Evolutionary conservation across 2,329 filamentous ascomycete genomes (phyloP), one percentile per base, ranked within the genome.

Genomic region (Epicoccum nigrum): DNA sequence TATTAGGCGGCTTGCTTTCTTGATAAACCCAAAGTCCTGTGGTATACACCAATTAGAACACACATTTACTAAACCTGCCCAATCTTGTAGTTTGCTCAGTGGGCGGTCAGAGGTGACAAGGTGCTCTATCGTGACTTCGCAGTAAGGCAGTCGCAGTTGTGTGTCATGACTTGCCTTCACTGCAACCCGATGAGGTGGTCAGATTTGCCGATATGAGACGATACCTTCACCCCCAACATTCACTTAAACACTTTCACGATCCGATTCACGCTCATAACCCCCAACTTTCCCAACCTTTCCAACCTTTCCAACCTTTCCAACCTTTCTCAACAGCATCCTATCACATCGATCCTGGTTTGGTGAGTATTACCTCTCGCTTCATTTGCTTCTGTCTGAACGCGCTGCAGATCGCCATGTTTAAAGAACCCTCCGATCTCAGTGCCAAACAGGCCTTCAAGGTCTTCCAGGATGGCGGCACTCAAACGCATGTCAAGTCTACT

Each of bases 211-310:
- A 25, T 12, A 25, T 32, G 23, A 9, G 31, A 41, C 21, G 42
- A 41, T 27, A 19, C 42, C 19, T 52, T 46, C 49, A 52, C 49
- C 38, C 39, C 27, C 7, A 38, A n/a, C n/a, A n/a, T n/a, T n/a
- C n/a, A n/a, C n/a, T n/a, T n/a, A n/a, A n/a, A n/a, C n/a, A n/a
- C n/a, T n/a, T n/a, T n/a, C n/a, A n/a, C n/a, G n/a, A n/a, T n/a
- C n/a, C n/a, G n/a, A n/a, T n/a, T n/a, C n/a, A n/a, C n/a, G n/a
- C n/a, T n/a, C n/a, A n/a, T n/a, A n/a, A n/a, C n/a, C n/a, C n/a
- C n/a, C n/a, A n/a, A n/a, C n/a, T n/a, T n/a, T n/a, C n/a, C n/a
- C n/a, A n/a, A 25, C 23, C 9, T 25, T 9, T 25, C 23, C 9
- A 25, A 25, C 23, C 6, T 25, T 25, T 25, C 3, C n/a, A n/a